These are phyloP conservation scores for Saprolegnia diclina DNA, from an alignment of 352 stramenopile genomes.

Conservation along the genomic window DNA sequence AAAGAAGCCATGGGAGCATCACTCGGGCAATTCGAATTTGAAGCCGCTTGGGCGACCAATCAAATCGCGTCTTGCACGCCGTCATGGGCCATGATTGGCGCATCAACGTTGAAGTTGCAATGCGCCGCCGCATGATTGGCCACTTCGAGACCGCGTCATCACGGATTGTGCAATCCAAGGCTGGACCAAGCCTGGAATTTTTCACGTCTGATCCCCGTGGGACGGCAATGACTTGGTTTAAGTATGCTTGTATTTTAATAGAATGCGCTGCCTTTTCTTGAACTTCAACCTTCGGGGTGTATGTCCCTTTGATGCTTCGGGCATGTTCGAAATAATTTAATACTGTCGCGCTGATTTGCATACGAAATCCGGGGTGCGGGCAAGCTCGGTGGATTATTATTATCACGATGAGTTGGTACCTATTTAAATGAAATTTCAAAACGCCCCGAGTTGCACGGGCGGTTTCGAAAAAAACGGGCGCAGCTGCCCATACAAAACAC, in stretches of 20 bases:
- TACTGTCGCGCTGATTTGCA: no score
- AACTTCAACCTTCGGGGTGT: not conserved
- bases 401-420: no score
- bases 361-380: no score
- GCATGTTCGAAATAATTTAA: not conserved
- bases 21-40: not conserved
- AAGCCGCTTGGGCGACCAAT: not conserved
- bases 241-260: not conserved
- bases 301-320: not conserved
- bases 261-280: not conserved
- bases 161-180: not conserved
- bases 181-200: not conserved
- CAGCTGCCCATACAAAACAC: not conserved
- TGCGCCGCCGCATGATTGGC: slow-evolving; percentile 11
- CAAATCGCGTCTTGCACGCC: not conserved
- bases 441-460: no score
- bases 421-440: no score
- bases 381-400: not conserved
- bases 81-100: not conserved
- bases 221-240: not conserved
- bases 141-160: not conserved
- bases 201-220: not conserved
- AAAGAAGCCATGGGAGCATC: not conserved
- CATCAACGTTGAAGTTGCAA: slow-evolving; percentile 6
- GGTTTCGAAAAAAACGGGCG: not conserved